phyloP scores from a whole-genome alignment of 495 filamentous ascomycete species.

The Penicillium daleae region DNA sequence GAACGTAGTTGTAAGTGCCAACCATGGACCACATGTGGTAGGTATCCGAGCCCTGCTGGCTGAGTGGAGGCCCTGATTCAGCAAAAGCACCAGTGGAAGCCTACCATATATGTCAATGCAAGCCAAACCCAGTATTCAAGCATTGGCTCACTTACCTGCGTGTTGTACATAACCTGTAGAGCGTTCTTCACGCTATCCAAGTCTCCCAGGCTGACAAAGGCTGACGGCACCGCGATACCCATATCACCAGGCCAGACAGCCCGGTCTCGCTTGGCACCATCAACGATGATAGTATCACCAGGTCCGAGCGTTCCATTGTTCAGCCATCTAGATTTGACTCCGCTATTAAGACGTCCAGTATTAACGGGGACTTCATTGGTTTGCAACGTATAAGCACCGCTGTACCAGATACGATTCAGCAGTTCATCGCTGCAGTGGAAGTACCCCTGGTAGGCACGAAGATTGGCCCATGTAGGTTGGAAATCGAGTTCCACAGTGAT shows the following conservation, averaged over 20 bases:
- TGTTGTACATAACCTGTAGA: slow-evolving; percentile 61
- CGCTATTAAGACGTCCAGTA: slow-evolving; percentile 56
- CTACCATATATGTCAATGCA: slow-evolving; percentile 9
- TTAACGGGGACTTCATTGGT: slow-evolving; percentile 59
- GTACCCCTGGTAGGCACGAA: slow-evolving; percentile 64
- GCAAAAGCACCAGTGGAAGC: slow-evolving; percentile 49
- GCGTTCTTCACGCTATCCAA: slow-evolving; percentile 64
- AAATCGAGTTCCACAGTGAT: slow-evolving; percentile 57
- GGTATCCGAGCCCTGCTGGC: slow-evolving; percentile 59
- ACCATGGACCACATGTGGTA: slow-evolving; percentile 70
- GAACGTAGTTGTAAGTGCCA: slow-evolving; percentile 64
- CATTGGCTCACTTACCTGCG: slow-evolving; percentile 44
- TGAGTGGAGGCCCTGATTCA: slow-evolving; percentile 63
- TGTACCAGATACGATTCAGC: slow-evolving; percentile 68
- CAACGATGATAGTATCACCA: slow-evolving; percentile 56
- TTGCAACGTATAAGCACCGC: slow-evolving; percentile 65
- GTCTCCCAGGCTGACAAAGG: slow-evolving; percentile 63
- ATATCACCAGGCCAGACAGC: slow-evolving; percentile 65
- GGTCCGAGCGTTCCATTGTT: slow-evolving; percentile 60
- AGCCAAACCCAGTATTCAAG: background rate
- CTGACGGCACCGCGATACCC: slow-evolving; percentile 60
- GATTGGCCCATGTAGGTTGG: slow-evolving; percentile 67
- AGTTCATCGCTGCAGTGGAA: slow-evolving; percentile 63
- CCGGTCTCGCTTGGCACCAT: slow-evolving; percentile 64
- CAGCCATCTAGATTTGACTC: slow-evolving; percentile 54